Conservation (phyloP, 805 yeast species). For the Lipomyces spencermartinsiae region DNA sequence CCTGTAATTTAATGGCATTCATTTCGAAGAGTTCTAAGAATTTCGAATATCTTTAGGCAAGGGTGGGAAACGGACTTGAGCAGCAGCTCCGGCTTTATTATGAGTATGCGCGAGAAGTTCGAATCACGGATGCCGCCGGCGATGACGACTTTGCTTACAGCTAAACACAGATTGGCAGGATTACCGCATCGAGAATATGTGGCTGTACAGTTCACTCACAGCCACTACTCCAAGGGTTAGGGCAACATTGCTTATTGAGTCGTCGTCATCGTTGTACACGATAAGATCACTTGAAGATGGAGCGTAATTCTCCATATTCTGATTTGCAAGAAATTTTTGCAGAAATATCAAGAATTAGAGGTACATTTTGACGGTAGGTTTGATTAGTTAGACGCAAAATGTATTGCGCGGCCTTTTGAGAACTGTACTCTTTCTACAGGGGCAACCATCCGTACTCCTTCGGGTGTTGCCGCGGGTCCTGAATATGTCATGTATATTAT, state of each 20-base stretch:
- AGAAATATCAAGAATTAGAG: no score
- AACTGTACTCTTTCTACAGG: not conserved
- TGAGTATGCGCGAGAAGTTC: not conserved
- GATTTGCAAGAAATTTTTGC: no score
- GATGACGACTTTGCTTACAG: not conserved
- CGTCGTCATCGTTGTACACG: not conserved
- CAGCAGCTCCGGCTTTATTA: not conserved
- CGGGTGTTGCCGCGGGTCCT: not conserved
- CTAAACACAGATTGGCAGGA: not conserved
- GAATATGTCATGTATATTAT: not conserved
- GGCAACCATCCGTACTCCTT: not conserved
- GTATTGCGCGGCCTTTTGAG: not conserved
- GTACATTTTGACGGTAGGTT: no score
- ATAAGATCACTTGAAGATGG: no score
- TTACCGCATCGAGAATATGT: not conserved
- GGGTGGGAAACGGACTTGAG: not conserved
- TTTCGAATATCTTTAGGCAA: not conserved
- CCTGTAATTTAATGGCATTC: constrained; percentile 71
- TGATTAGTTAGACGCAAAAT: no score
- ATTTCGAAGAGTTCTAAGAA: constrained; percentile 44
- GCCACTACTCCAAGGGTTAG: not conserved
- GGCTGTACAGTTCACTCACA: no score
- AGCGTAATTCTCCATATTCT: no score
- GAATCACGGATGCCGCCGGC: constrained; percentile 1
- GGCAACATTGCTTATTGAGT: not conserved